Base-by-base conservation (phyloP, 345 rosid species). In the Combretum micranthum region DNA sequence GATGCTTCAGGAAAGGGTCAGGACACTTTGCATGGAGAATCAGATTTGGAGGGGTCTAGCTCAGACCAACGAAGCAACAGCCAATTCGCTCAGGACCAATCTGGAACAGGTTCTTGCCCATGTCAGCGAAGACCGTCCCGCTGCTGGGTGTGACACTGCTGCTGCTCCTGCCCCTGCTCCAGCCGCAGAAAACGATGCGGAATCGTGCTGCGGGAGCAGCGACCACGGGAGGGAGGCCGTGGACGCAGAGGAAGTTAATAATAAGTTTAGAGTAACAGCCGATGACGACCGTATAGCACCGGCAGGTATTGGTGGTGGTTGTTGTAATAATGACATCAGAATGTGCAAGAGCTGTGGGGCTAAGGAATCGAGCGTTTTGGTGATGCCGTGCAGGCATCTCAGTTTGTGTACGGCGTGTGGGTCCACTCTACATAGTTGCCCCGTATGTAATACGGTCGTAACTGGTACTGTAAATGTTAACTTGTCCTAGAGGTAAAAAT, bases 361-460 rank as follows among this genome's bases (percentile, higher is more conserved):
- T 71, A 72, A 61, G 67, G 92, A 86, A 48, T 65, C 88, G 6
- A 71, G 86, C 52, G 95, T 86, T 74, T 43, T 90, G 85, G 62
- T 90, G 69, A 59, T 86, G 69, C 95, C 97, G 44, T 90, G 97
- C 73, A 72, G 92, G 71, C 97, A 90, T 70, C 73, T 90, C 43
- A 84, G 97, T 80, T 76, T 89, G 55, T 86, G 95, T 67, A 47
- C 86, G 50, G 62, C 74, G 25, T 79, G 95, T 66, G 85, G 89
- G 75, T 83, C 83, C 72, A 32, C 10, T 32, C 39, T 5, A 7
- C 39, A 32, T 32, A 32, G 9, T 32, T 32, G 39, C 39, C 39
- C 39, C 39, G 9, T 32, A 4, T 32, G 39, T 32, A 32, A 32
- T 32, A 32, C 39, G 39, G 39, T 32, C 39, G 0, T 32, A 32